Conservation (phyloP, 495 filamentous ascomycete species). For the Peziza echinospora region DNA sequence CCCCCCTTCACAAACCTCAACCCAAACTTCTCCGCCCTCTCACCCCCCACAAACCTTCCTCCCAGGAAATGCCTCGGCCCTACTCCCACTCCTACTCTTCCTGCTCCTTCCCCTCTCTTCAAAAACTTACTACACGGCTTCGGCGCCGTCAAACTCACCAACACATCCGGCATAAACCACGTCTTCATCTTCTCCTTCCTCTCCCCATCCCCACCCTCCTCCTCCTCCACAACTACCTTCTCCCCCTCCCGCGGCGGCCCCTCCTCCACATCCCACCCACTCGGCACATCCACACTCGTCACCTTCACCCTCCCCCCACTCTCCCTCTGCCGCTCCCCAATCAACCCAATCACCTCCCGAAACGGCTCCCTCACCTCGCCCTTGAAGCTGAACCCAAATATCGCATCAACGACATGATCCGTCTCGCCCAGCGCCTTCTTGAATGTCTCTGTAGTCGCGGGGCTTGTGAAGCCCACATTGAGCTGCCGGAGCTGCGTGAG, state of each 20-base stretch:
- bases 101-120: constrained; percentile 41
- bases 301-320: constrained; percentile 42
- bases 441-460: constrained; percentile 42
- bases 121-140: constrained; percentile 82
- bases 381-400: constrained; percentile 93
- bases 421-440: constrained; percentile 36
- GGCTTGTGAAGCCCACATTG: constrained; percentile 60
- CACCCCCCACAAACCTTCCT: constrained; percentile 43
- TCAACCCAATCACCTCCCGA: constrained; percentile 55
- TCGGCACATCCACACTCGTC: constrained; percentile 76
- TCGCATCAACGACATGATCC: constrained; percentile 74
- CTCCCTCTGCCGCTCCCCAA: too few relatives aligned
- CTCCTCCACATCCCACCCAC: constrained; percentile 74
- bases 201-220: constrained; percentile 17
- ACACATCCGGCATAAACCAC: constrained; percentile 49
- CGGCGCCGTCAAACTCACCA: constrained; percentile 82
- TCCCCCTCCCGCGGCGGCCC: constrained; percentile 54
- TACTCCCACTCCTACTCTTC: constrained; percentile 80
- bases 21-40: constrained; percentile 71
- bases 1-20: constrained; percentile 63
- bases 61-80: constrained; percentile 11
- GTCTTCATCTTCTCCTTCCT: too few relatives aligned
- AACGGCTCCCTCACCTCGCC: constrained; percentile 83
- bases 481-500: constrained; percentile 64
- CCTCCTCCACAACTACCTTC: too few relatives aligned